phyloP scores from a whole-genome alignment of 1,139 yeast species.

The Saccharomycopsis crataegensis region DNA sequence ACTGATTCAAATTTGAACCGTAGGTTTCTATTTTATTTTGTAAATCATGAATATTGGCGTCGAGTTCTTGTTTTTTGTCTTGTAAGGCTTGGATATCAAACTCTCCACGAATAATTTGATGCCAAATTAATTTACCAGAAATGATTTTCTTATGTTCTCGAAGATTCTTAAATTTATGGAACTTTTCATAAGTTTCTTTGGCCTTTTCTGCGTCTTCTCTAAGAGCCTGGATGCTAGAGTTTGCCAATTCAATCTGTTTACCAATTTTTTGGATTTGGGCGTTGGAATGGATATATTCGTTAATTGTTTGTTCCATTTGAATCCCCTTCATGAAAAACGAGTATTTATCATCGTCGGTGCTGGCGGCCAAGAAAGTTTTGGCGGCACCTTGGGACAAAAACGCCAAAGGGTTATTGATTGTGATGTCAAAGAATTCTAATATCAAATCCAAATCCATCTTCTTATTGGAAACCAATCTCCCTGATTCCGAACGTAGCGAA shows the following conservation, averaged over 20 bases:
- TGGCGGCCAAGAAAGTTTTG: slow-evolving; percentile 73
- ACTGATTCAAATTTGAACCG: too few species aligned
- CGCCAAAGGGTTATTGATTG: slow-evolving; percentile 88
- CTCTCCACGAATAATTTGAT: slow-evolving; percentile 33
- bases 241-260: slow-evolving; percentile 33
- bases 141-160: slow-evolving; percentile 38
- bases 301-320: slow-evolving; percentile 52
- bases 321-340: slow-evolving; percentile 76
- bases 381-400: slow-evolving; percentile 94
- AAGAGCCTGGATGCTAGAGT: slow-evolving; percentile 29
- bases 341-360: slow-evolving; percentile 65
- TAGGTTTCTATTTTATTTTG: slow-evolving; percentile 22
- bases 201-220: slow-evolving; percentile 30
- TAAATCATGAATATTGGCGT: slow-evolving; percentile 20
- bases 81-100: slow-evolving; percentile 12
- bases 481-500: slow-evolving; percentile 39
- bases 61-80: slow-evolving; percentile 18
- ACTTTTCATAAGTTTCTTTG: slow-evolving; percentile 27
- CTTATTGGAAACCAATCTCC: slow-evolving; percentile 42
- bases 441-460: slow-evolving; percentile 63
- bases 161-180: slow-evolving; percentile 30
- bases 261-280: slow-evolving; percentile 36
- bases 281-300: slow-evolving; percentile 40
- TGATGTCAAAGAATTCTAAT: slow-evolving; percentile 62
- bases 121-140: slow-evolving; percentile 64